phyloP scores from a whole-genome alignment of 2,329 filamentous ascomycete species.

The Fusarium sp. region DNA sequence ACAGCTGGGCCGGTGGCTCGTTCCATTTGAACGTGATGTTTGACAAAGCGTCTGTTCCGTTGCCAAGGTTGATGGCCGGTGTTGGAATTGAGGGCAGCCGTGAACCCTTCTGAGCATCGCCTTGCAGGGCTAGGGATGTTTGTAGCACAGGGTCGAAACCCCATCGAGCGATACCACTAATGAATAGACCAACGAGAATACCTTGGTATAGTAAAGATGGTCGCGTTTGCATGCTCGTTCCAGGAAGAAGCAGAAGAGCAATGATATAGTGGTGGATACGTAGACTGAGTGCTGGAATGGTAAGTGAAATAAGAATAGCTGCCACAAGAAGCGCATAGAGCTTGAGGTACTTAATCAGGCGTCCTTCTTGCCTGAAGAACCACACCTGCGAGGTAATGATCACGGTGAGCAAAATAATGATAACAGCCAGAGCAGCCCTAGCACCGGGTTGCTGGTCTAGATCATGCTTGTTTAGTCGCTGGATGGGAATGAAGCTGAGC shows the following conservation, averaged over 20 bases:
- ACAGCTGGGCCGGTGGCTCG: conserved; percentile 59
- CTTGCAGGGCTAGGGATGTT: conserved; percentile 78
- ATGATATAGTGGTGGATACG: conserved; percentile 97
- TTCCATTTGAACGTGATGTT: conserved; percentile 74
- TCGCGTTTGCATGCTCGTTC: conserved; percentile 88
- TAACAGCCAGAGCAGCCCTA: conserved; percentile 80
- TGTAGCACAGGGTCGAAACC: conserved; percentile 91
- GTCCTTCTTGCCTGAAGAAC: conserved; percentile 86
- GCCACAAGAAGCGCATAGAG: conserved; percentile 78
- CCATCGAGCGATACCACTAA: conserved; percentile 92
- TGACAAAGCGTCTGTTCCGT: conserved; percentile 60
- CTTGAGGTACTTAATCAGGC: conserved; percentile 80
- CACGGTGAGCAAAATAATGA: conserved; percentile 76
- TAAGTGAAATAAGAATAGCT: conserved; percentile 76
- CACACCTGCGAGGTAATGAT: conserved; percentile 83
- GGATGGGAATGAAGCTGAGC: conserved; percentile 92
- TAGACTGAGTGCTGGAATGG: conserved; percentile 80
- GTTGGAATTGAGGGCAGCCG: conserved; percentile 66
- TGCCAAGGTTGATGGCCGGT: conserved; percentile 61
- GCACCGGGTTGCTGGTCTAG: conserved; percentile 90
- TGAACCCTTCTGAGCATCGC: conserved; percentile 73
- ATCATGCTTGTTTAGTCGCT: conserved; percentile 90
- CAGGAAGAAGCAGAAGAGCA: conserved; percentile 85
- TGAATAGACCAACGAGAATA: conserved; percentile 87
- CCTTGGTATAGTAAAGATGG: conserved; percentile 90